phyloP scores from a whole-genome alignment of 495 filamentous ascomycete species.

The Aspergillus sclerotiicarbonarius region DNA sequence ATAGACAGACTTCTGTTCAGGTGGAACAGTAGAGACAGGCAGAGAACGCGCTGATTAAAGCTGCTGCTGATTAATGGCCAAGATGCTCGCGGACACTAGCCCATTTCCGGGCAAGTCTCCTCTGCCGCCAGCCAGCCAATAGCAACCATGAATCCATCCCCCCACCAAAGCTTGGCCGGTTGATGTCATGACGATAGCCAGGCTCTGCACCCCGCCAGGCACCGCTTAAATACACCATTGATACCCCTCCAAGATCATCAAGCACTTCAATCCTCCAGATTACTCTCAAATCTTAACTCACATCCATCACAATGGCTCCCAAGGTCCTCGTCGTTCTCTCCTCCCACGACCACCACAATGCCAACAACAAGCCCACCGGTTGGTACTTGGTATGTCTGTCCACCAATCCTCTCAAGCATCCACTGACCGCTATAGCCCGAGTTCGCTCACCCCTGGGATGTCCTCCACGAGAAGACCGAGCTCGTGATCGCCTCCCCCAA shows the following conservation, averaged over 20 bases:
- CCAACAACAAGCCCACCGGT: conserved; percentile 55
- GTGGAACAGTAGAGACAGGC: no score
- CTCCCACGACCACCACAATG: conserved; percentile 54
- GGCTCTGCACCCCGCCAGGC: background rate
- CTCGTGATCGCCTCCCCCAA: conserved; percentile 64
- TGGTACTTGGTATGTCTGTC: conserved; percentile 60
- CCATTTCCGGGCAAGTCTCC: background rate
- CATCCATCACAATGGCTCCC: conserved; percentile 24
- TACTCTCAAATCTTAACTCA: background rate
- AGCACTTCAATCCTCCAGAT: background rate
- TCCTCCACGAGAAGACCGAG: conserved; percentile 51
- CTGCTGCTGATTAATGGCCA: background rate
- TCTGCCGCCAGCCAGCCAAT: background rate
- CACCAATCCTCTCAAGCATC: background rate
- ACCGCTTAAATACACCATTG: background rate
- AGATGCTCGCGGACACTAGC: background rate
- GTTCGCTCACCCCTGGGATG: conserved; percentile 65
- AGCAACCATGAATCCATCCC: background rate
- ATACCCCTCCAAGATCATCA: background rate
- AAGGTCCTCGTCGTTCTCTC: conserved; percentile 70
- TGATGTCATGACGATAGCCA: conserved; percentile 1
- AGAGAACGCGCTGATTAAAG: no score
- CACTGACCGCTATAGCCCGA: conserved; percentile 51
- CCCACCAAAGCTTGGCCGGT: background rate
- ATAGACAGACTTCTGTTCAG: no score